phyloP scores from a whole-genome alignment of 306 rosid genomes.

The Cucurbita pepo region DNA sequence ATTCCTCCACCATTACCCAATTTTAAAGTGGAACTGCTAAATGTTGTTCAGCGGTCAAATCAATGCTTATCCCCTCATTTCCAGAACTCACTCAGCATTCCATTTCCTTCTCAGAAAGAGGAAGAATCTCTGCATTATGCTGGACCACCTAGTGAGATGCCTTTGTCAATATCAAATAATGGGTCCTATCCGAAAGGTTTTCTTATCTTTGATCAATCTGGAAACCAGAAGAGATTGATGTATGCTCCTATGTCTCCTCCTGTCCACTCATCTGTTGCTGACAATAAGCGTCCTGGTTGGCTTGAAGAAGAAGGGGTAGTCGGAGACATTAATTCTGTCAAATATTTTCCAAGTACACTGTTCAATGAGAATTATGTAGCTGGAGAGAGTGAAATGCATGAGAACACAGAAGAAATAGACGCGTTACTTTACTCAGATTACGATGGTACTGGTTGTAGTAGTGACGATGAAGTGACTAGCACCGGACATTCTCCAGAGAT shows the following conservation, averaged over 20 bases:
- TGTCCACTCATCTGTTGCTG: slow-evolving; percentile 7
- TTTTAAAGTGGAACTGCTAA: slow-evolving; percentile 21
- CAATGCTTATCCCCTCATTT: slow-evolving; percentile 16
- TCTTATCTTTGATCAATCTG: slow-evolving; percentile 54
- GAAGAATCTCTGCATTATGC: not conserved
- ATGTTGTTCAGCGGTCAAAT: slow-evolving; percentile 22
- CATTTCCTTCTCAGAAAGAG: slow-evolving; percentile 17
- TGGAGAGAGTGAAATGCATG: slow-evolving; percentile 70
- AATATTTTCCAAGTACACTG: slow-evolving; percentile 15
- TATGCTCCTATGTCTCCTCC: slow-evolving; percentile 31
- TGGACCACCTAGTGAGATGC: slow-evolving; percentile 8
- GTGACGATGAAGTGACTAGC: slow-evolving; percentile 67
- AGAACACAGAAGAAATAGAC: slow-evolving; percentile 76
- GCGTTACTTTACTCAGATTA: slow-evolving; percentile 74
- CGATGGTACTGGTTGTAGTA: slow-evolving; percentile 12
- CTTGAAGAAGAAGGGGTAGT: slow-evolving; percentile 7
- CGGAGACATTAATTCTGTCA: slow-evolving; percentile 12
- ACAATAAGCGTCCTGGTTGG: slow-evolving; percentile 8
- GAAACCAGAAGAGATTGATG: slow-evolving; percentile 45
- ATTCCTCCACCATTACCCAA: slow-evolving; percentile 23
- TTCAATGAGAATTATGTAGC: slow-evolving; percentile 24
- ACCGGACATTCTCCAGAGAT: slow-evolving; percentile 47
- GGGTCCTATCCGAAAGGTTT: slow-evolving; percentile 41
- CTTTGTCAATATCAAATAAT: slow-evolving; percentile 20
- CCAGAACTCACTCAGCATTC: slow-evolving; percentile 12